Percentiles rank a stretch among this genome's conserved stretches.
These are phyloP conservation scores for Rhodotorula diobovata DNA, from an alignment of 768 basidiomycete genomes.

Conservation along the genomic window DNA sequence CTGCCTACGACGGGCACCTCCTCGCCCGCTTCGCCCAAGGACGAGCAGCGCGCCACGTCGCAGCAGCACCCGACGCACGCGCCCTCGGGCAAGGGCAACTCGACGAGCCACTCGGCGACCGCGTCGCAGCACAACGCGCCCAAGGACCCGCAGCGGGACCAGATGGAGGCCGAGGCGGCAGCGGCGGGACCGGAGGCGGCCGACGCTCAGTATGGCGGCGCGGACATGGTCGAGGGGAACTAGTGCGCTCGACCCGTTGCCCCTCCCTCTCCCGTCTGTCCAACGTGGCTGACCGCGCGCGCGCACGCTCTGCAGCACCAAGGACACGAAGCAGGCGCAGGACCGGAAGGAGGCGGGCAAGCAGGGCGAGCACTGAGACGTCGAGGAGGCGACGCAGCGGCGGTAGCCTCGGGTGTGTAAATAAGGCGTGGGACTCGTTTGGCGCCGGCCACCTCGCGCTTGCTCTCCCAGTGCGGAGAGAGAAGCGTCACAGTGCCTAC, in stretches of 20 bases:
- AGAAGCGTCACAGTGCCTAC: too few relatives aligned
- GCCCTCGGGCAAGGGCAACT: neutral
- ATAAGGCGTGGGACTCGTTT: too few relatives aligned
- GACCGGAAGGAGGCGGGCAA: neutral
- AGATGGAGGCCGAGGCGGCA: conserved; percentile 14
- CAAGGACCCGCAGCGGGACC: conserved; percentile 8
- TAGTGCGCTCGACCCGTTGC: too few relatives aligned
- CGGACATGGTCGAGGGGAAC: conserved; percentile 3
- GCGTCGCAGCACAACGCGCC: conserved; percentile 6
- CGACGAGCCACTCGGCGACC: neutral
- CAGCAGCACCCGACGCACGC: neutral
- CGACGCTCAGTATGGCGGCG: neutral
- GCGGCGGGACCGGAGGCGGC: neutral
- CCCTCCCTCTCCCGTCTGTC: too few relatives aligned
- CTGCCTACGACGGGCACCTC: neutral
- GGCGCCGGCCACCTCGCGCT: too few relatives aligned
- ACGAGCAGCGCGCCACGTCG: neutral
- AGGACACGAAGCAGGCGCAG: conserved; percentile 1
- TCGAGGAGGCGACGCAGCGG: too few relatives aligned
- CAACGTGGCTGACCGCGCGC: too few relatives aligned
- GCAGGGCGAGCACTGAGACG: conserved; percentile 5
- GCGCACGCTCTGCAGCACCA: too few relatives aligned
- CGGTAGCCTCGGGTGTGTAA: neutral
- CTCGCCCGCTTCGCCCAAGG: neutral
- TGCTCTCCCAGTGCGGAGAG: too few relatives aligned